Base-by-base conservation (phyloP, 148 eudicot genomes). In the Chenopodium suecicum region DNA sequence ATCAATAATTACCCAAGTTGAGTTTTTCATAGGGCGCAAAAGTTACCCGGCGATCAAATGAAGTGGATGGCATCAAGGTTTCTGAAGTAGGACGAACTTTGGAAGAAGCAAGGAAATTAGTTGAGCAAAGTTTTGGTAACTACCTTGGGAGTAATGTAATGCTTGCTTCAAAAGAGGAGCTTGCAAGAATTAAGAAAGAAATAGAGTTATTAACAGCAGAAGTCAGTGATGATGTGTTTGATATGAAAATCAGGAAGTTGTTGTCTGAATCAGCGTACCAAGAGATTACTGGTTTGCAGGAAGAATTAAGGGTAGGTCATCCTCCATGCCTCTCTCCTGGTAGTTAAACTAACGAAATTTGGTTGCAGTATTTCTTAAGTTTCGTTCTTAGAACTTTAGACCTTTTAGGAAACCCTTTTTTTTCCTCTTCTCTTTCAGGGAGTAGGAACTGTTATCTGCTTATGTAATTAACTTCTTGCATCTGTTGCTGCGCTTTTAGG, bases 91-190 rank as follows among this genome's bases (percentile, higher is more conserved):
- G 97, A 64, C 90, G 97, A 80, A 94, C 91, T 78, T 81, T 96
- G 82, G 99, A 96, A 68, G 99, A 96, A 87, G 99, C 99, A 23
- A 92, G 94, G 84, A 96, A 96, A 88, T 89, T 96, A 78, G 93
- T 96, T 67, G 99, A 96, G 79, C 92, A 96, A 87, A 96, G 98
- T 89, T 96, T 96, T 87, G 99, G 99, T 77, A 96, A 96, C 88
- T 96, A 96, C 84, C 95, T 96, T 31, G 98, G 99, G 78, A 96
- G 99, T 87, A 96, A 89, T 85, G 99, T 96, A 80, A 94, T 94
- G 98, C 87, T 96, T 87, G 94, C 97, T 83, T 91, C 99, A 80
- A 92, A 96, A 85, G 97, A 92, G 69, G 99, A 96, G 87, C 94
- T 96, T 74, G 83, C 78, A 71, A 94, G 89, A 78, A 90, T 96